These are phyloP conservation scores for Paecilomyces fulvus DNA, from an alignment of 2,329 filamentous ascomycete species.

Conservation along the genomic window DNA sequence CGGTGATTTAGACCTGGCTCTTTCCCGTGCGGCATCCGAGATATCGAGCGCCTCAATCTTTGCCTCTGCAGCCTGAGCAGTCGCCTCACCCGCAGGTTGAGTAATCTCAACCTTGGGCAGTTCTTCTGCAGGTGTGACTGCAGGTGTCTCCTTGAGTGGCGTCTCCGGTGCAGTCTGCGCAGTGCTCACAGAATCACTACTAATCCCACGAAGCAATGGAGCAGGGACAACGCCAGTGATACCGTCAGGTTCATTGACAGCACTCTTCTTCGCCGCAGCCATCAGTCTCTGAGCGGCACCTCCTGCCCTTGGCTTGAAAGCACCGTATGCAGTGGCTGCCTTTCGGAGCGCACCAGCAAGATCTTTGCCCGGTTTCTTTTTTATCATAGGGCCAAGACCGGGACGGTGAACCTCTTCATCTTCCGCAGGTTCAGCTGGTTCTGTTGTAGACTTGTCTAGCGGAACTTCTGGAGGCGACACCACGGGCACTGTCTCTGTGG, in stretches of 20 bases:
- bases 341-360: slow-evolving; percentile 71
- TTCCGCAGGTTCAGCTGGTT: slow-evolving; percentile 35
- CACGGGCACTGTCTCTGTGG: neutral
- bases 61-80: slow-evolving; percentile 16
- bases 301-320: slow-evolving; percentile 80
- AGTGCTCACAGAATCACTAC: slow-evolving; percentile 29
- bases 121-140: slow-evolving; percentile 16
- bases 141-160: slow-evolving; percentile 20
- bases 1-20: slow-evolving; percentile 26
- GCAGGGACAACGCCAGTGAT: slow-evolving; percentile 83
- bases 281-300: slow-evolving; percentile 75
- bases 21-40: slow-evolving; percentile 15
- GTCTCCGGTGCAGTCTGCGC: slow-evolving; percentile 16
- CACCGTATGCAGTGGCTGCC: slow-evolving; percentile 61
- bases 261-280: slow-evolving; percentile 49
- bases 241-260: slow-evolving; percentile 68
- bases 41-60: slow-evolving; percentile 14
- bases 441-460: slow-evolving; percentile 8
- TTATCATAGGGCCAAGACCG: slow-evolving; percentile 85
- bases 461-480: slow-evolving; percentile 8
- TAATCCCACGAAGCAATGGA: slow-evolving; percentile 44
- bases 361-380: slow-evolving; percentile 63
- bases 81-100: slow-evolving; percentile 22
- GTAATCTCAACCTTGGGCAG: slow-evolving; percentile 34
- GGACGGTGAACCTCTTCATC: slow-evolving; percentile 55